Evolutionary conservation across 192 early-diverging fungal genomes (phyloP), one percentile per base, ranked within the genome.

Genomic region (Funneliformis mosseae): DNA sequence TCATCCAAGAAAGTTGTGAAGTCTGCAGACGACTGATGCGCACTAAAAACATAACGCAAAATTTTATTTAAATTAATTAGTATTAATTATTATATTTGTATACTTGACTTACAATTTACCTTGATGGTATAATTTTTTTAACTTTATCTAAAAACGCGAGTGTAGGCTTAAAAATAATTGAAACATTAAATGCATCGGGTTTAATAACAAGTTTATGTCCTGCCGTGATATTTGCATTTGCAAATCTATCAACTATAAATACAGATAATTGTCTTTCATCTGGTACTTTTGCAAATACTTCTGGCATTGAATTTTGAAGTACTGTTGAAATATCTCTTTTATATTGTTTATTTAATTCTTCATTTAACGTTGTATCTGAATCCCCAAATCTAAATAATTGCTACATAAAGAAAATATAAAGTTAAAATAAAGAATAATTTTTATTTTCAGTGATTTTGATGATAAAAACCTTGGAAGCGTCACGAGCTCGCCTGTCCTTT

Each of bases 1-100:
- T 95, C 94, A 62, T 95, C 89, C 60, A 95, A 74, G 85, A 93
- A 95, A 21, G 76, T 85, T 63, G 85, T 84, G 74, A 95, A 94
- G 23, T 85, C 84, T 25, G 84, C 89, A 25, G 80, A 81, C n/a
- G 70, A 80, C 14, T 68, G 73, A 62, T 83, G 74, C 55, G 78
- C 82, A 41, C 85, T 86, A 64, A 39, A 48, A 25, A 67, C n/a
- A 38, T 60, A 25, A 86, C 87, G n/a, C n/a, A n/a, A n/a, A 16
- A 27, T 12, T 16, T 68, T 10, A 62, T n/a, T 38, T n/a, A 43
- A 14, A 28, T 25, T 39, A n/a, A 74, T 42, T 70, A 28, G 25
- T 16, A 50, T 5, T 14, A 27, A 70, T 42, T 55, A 45, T 8
- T 50, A 79, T 39, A 6, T 70, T 38, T 59, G 25, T 33, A 11